Evolutionary conservation across 345 rosid genomes (phyloP).

Genomic region (Sisymbrium altissimum): DNA sequence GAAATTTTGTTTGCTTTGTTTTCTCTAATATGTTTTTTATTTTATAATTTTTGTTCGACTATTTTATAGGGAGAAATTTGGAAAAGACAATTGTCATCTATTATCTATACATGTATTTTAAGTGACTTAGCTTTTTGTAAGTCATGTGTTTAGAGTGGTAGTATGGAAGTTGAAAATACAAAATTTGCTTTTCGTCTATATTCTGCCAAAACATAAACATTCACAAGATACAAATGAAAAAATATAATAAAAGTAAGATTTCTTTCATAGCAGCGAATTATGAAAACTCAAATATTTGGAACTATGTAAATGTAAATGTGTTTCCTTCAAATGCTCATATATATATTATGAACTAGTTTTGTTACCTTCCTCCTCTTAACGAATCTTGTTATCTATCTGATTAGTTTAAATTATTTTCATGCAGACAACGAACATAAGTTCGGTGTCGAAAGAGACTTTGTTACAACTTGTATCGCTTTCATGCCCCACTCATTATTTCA

Average conservation of each 20-base stretch:
- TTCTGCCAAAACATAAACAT: not conserved
- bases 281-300: too few species aligned
- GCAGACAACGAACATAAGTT: too few species aligned
- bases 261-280: too few species aligned
- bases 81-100: not conserved
- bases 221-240: not conserved
- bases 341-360: too few species aligned
- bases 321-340: too few species aligned
- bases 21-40: not conserved
- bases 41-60: not conserved
- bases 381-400: too few species aligned
- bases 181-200: not conserved
- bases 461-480: not conserved
- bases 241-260: too few species aligned
- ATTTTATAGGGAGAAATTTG: conserved; percentile 2
- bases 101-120: conserved; percentile 24
- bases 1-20: not conserved
- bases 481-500: not conserved
- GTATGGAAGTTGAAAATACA: not conserved
- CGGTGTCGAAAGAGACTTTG: too few species aligned
- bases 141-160: conserved; percentile 29
- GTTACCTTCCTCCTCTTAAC: too few species aligned
- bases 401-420: too few species aligned
- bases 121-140: conserved; percentile 24
- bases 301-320: too few species aligned